A percentile compares a stretch with the other conserved stretches of the same genome.
Evolutionary conservation across 2,329 filamentous ascomycete species (phyloP).

Genomic region (Ophiostoma sp.): DNA sequence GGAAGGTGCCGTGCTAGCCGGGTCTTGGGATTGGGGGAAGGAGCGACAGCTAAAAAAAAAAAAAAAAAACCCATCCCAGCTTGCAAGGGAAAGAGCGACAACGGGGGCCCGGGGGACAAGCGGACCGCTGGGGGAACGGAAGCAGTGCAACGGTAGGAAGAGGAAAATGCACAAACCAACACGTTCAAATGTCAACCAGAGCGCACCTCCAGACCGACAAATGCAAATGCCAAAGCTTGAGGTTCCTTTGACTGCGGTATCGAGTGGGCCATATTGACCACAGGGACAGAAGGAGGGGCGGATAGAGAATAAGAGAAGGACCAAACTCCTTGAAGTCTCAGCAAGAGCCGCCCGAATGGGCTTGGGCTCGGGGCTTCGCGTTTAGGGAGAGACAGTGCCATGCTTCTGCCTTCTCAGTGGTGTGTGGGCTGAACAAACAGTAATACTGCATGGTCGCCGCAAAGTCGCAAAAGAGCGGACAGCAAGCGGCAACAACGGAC

Average conservation of each 20-base stretch:
- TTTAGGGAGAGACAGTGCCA: background rate
- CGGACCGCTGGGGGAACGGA: background rate
- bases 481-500: background rate
- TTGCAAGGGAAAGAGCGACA: too few relatives aligned
- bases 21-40: background rate
- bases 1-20: conserved; percentile 21
- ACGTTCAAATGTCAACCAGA: background rate
- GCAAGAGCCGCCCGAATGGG: background rate
- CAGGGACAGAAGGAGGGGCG: background rate
- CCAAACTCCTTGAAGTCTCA: background rate
- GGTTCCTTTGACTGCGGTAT: background rate
- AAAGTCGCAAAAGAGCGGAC: background rate
- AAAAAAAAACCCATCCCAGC: too few relatives aligned
- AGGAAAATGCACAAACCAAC: background rate
- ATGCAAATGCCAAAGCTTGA: background rate
- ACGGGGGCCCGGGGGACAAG: background rate
- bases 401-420: too few relatives aligned
- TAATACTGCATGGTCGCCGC: background rate
- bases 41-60: background rate
- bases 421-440: background rate
- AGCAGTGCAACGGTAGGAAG: background rate
- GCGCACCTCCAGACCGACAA: background rate
- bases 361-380: conserved; percentile 11
- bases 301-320: conserved; percentile 17
- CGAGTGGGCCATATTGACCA: background rate